phyloP scores from a whole-genome alignment of 306 rosid genomes.

The Sechiopsis laciniata region DNA sequence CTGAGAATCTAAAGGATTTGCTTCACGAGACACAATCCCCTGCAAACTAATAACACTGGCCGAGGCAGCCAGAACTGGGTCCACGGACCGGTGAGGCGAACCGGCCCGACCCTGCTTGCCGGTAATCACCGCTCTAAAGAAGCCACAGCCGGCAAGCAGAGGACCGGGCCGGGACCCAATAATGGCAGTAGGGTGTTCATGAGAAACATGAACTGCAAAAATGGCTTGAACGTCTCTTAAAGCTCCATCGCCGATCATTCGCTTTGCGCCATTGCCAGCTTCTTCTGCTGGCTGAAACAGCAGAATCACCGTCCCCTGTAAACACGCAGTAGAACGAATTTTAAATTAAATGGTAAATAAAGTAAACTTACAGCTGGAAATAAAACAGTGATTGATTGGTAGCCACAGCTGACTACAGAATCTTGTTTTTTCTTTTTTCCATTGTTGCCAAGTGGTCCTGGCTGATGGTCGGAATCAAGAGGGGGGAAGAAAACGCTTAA shows the following conservation, averaged over 20 bases:
- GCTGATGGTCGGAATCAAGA: too few species aligned
- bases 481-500: too few species aligned
- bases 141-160: conserved; percentile 87
- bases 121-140: conserved; percentile 66
- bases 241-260: conserved; percentile 89
- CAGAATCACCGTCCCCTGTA: conserved; percentile 80
- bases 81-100: conserved; percentile 46
- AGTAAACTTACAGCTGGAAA: too few species aligned
- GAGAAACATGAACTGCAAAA: conserved; percentile 87
- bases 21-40: conserved; percentile 90
- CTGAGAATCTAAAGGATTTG: conserved; percentile 88
- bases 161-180: conserved; percentile 92
- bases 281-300: conserved; percentile 96
- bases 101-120: conserved; percentile 42
- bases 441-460: neutral
- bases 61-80: conserved; percentile 78
- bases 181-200: conserved; percentile 61
- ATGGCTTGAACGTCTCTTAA: conserved; percentile 79
- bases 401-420: too few species aligned
- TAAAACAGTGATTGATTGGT: too few species aligned
- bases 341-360: too few species aligned
- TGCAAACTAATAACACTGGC: conserved; percentile 85
- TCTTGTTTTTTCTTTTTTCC: neutral
- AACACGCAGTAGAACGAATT: too few species aligned
- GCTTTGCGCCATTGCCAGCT: conserved; percentile 91